phyloP scores from a whole-genome alignment of 768 basidiomycete genomes.

The Tylopilus felleus region DNA sequence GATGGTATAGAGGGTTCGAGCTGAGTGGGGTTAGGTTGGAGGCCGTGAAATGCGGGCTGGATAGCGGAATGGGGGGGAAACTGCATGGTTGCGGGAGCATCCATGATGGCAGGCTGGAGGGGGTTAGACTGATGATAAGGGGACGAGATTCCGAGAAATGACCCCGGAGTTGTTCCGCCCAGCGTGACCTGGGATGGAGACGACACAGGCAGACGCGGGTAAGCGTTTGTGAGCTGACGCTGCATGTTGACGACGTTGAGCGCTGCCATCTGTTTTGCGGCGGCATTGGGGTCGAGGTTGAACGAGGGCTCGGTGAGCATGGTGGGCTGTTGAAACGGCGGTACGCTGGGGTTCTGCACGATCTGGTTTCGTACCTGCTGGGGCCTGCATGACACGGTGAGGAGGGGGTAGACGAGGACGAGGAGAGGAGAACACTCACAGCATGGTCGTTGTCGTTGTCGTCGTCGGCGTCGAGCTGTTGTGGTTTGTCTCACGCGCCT shows the following conservation, averaged over 20 bases:
- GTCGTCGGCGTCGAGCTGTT: constrained; percentile 17
- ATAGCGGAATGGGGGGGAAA: constrained; percentile 42
- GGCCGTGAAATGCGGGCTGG: constrained; percentile 44
- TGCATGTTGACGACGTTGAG: constrained; percentile 55
- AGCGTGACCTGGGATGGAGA: constrained; percentile 33
- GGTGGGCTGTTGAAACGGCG: constrained; percentile 21
- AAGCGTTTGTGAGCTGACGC: constrained; percentile 52
- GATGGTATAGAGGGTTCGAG: constrained; percentile 46
- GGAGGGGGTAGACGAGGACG: background rate
- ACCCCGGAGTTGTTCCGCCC: constrained; percentile 63
- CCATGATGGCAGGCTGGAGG: constrained; percentile 40
- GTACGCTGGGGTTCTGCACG: constrained; percentile 13
- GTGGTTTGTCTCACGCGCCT: constrained; percentile 16
- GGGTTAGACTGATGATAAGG: constrained; percentile 27
- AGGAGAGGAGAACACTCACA: constrained; percentile 25
- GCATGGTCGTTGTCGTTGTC: constrained; percentile 26
- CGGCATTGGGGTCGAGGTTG: constrained; percentile 60
- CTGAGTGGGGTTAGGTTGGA: constrained; percentile 34
- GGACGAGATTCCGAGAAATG: constrained; percentile 58
- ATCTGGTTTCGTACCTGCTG: constrained; percentile 34
- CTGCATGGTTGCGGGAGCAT: constrained; percentile 40
- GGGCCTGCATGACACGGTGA: constrained; percentile 34
- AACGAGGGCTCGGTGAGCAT: constrained; percentile 38
- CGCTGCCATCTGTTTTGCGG: constrained; percentile 80
- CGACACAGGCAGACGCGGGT: constrained; percentile 44